Base-by-base conservation (phyloP, 495 filamentous ascomycete species). In the Hyaloscypha variabilis region DNA sequence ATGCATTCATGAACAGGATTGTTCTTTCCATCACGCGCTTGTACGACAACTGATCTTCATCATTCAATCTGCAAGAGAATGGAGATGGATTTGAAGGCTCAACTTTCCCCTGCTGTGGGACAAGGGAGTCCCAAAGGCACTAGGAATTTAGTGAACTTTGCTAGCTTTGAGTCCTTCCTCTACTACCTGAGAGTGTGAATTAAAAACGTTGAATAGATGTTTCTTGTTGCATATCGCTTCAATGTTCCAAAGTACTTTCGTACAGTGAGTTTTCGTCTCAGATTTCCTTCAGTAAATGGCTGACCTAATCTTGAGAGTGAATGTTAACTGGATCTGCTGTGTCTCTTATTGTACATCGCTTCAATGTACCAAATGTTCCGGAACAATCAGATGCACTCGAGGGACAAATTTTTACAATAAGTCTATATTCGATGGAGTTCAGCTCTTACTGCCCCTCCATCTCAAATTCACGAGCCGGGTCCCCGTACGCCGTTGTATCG, bases 401-500 rank as follows among this genome's bases (percentile, higher is more conserved):
- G 10, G 4, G 3, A 17, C 13, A 4, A 46, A 46, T 17, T 17
- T 46, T 46, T 17, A 46, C 19, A 10, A 1, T 46, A 46, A 46
- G 11, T 4, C 11, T 17, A 46, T 17, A 46, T 46, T 17, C 17
- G 11, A 14, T 4, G 19, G 4, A 46, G 1, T 17, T 46, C 11
- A 46, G 14, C 39, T 46, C 19, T 17, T 0, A 17, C 11, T 17
- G 39, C 39, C 17, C 17, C 11, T 46, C 39, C 39, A 14, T 46
- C 31, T 34, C 1, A 34, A 34, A 3, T 6, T 46, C 39, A 19
- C 17, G 39, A 17, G 39, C 11, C 1, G 39, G 8, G 21, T 65
- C 62, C 29, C 63, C 62, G 39, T 62, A 65, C 1, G 21, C 55
- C 5, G 1, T 52, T 49, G 34, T 8, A 26, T 65, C 63, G 39